A percentile compares a stretch with the other conserved stretches of the same genome.
These are phyloP conservation scores for Citrus hindsii DNA, from an alignment of 345 rosid genomes.

Conservation along the genomic window DNA sequence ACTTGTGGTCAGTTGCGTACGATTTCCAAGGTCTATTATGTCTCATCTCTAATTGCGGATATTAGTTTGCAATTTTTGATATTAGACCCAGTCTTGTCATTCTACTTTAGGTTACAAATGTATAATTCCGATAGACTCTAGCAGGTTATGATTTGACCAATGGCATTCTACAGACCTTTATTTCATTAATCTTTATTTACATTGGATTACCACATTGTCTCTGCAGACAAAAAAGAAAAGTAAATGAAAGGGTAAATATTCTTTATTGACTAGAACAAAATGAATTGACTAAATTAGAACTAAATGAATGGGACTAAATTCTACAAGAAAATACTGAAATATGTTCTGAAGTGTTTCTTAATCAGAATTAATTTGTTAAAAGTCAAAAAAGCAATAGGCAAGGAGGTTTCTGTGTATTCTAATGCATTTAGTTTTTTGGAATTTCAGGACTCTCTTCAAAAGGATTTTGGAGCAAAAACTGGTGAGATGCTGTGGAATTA, in stretches of 20 bases:
- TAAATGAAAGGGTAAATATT: background rate
- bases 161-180: background rate
- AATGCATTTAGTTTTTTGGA: constrained; percentile 2
- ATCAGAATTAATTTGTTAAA: background rate
- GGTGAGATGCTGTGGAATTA: constrained; percentile 98
- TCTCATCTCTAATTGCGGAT: background rate
- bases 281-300: background rate
- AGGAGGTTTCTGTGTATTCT: background rate
- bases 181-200: background rate
- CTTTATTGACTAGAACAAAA: background rate
- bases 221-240: background rate
- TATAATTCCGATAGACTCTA: background rate
- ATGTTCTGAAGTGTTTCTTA: background rate
- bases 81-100: background rate
- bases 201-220: background rate
- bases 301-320: background rate
- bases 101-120: background rate
- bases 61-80: constrained; percentile 1
- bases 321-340: background rate
- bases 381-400: background rate
- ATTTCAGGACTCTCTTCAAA: constrained; percentile 71
- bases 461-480: constrained; percentile 81
- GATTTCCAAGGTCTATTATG: constrained; percentile 61
- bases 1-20: constrained; percentile 75
- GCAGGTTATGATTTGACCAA: background rate